A percentile compares a stretch with the other conserved stretches of the same genome.
These are phyloP conservation scores for Strobilomyces confusus DNA, from an alignment of 768 basidiomycete species.

Conservation along the genomic window DNA sequence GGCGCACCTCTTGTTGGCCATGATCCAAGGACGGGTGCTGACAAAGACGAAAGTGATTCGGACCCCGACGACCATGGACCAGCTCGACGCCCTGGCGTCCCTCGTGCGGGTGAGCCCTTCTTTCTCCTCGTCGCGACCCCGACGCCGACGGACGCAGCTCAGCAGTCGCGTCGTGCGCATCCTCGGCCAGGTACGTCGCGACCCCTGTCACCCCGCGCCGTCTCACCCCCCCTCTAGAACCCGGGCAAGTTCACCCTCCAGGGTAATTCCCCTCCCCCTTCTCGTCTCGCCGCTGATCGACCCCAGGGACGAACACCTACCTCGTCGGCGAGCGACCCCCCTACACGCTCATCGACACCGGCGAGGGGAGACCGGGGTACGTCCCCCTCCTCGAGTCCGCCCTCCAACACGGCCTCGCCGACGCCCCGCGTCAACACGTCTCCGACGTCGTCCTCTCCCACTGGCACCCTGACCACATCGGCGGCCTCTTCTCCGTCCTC, in stretches of 20 bases:
- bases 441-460: constrained; percentile 93
- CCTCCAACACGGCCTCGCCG: constrained; percentile 40
- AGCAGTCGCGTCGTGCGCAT: constrained; percentile 65
- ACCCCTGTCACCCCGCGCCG: not conserved
- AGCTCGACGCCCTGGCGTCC: constrained; percentile 47
- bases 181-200: constrained; percentile 72
- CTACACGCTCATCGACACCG: constrained; percentile 80
- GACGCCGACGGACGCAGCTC: constrained; percentile 40
- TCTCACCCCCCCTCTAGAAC: constrained; percentile 47
- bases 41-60: constrained; percentile 6
- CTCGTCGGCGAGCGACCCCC: constrained; percentile 67
- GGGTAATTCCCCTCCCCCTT: constrained; percentile 39
- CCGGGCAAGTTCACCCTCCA: constrained; percentile 87
- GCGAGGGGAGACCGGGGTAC: constrained; percentile 68
- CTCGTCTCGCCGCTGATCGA: not conserved
- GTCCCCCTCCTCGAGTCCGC: constrained; percentile 61
- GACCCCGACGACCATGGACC: constrained; percentile 38
- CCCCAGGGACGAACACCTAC: constrained; percentile 84
- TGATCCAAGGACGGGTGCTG: constrained; percentile 23
- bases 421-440: constrained; percentile 38
- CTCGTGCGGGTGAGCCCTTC: constrained; percentile 46
- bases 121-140: not conserved
- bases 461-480: constrained; percentile 83
- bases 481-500: constrained; percentile 71
- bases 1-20: constrained; percentile 43